phyloP scores from a whole-genome alignment of 495 filamentous ascomycete species.

The Xylaria flabelliformis region DNA sequence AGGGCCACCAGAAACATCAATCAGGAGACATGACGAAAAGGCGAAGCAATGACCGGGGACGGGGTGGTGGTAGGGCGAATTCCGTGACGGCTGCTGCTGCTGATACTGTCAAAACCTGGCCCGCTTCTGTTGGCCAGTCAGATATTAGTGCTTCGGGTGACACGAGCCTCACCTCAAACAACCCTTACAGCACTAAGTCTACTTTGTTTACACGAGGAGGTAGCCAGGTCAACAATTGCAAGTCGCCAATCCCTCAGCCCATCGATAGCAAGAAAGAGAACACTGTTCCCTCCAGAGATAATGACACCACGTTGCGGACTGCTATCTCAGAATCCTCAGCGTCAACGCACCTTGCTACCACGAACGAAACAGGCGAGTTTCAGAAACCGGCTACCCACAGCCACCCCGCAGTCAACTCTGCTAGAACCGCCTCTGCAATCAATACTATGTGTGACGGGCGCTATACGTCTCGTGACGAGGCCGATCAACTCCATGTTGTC shows the following conservation, averaged over 20 bases:
- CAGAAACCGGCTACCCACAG: conserved; percentile 42
- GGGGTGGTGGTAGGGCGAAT: conserved; percentile 29
- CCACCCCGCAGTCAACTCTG: conserved; percentile 15
- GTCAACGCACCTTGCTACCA: conserved; percentile 28
- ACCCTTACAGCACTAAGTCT: conserved; percentile 25
- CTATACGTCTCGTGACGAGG: neutral
- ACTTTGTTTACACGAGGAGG: conserved; percentile 21
- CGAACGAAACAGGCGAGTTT: conserved; percentile 27
- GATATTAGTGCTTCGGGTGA: conserved; percentile 31
- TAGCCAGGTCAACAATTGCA: neutral
- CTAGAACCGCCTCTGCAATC: conserved; percentile 19
- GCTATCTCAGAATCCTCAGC: conserved; percentile 24
- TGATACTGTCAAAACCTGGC: conserved; percentile 24
- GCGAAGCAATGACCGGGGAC: conserved; percentile 35
- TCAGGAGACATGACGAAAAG: conserved; percentile 32
- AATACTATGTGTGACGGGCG: conserved; percentile 20
- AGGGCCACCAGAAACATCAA: neutral
- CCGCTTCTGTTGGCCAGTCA: conserved; percentile 24
- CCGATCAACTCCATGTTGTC: conserved; percentile 20
- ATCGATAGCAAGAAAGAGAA: conserved; percentile 32
- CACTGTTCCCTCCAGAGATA: conserved; percentile 10
- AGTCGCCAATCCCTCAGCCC: conserved; percentile 4
- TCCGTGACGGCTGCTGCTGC: conserved; percentile 32
- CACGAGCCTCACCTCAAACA: conserved; percentile 29
- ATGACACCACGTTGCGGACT: conserved; percentile 3